These are phyloP conservation scores for Cladophialophora yegresii DNA, from an alignment of 2,329 filamentous ascomycete genomes.

Conservation along the genomic window DNA sequence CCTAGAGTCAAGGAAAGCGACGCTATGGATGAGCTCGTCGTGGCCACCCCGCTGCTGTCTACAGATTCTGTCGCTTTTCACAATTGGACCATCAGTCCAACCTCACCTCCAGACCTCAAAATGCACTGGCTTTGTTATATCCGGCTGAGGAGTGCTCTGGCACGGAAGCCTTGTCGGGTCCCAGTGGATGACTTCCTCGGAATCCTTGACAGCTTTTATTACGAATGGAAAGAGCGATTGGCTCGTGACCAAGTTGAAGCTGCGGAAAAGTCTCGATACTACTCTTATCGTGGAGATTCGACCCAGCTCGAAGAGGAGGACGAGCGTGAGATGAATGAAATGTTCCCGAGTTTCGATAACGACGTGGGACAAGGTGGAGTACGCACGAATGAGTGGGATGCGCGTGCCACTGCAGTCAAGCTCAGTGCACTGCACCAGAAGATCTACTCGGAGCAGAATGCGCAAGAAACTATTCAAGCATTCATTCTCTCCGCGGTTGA, in stretches of 20 bases:
- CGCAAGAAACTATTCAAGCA: constrained; percentile 39
- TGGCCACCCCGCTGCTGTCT: constrained; percentile 47
- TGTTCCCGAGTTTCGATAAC: constrained; percentile 77
- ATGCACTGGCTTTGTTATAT: constrained; percentile 27
- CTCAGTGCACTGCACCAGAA: constrained; percentile 62
- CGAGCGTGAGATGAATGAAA: constrained; percentile 70
- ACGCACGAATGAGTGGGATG: constrained; percentile 41
- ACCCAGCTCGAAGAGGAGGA: constrained; percentile 76
- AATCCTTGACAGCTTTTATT: constrained; percentile 69
- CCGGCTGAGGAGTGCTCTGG: constrained; percentile 11
- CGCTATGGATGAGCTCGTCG: constrained; percentile 40
- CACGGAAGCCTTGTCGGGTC: not conserved
- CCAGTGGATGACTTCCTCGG: constrained; percentile 16
- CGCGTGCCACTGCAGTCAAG: constrained; percentile 60
- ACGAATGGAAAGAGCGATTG: constrained; percentile 77
- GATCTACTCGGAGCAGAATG: constrained; percentile 44
- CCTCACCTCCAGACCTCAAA: constrained; percentile 3
- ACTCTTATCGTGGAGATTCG: constrained; percentile 75
- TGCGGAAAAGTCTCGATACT: constrained; percentile 73
- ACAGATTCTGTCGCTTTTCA: constrained; percentile 27
- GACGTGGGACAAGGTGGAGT: constrained; percentile 38
- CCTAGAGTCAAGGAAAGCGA: constrained; percentile 26
- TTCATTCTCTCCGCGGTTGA: constrained; percentile 39
- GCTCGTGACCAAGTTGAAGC: constrained; percentile 74
- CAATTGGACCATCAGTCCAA: constrained; percentile 9